A percentile compares a stretch with the other conserved stretches of the same genome.
Conservation (phyloP, 768 basidiomycete species). For the Dendrothele bispora region DNA sequence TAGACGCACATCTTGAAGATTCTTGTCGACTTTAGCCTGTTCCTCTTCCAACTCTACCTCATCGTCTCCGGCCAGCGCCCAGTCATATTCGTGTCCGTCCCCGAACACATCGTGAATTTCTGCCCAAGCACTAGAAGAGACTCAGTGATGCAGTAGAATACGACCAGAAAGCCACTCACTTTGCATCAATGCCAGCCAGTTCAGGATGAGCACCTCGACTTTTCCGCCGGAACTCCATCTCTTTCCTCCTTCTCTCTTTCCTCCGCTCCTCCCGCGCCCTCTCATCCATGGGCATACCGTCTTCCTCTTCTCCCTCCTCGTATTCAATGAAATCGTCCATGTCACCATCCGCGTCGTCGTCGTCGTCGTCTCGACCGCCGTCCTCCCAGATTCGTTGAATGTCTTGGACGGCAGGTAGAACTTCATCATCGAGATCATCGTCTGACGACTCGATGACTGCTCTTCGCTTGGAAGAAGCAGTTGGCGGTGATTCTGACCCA, state of each 20-base stretch:
- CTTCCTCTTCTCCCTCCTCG: slow-evolving; percentile 80
- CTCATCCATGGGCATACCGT: slow-evolving; percentile 67
- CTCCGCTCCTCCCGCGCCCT: slow-evolving; percentile 75
- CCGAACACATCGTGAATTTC: slow-evolving; percentile 97
- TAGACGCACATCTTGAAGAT: slow-evolving; percentile 73
- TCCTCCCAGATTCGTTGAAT: slow-evolving; percentile 85
- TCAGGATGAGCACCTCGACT: slow-evolving; percentile 65
- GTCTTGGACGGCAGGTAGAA: slow-evolving; percentile 59
- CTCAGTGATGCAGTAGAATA: slow-evolving; percentile 4
- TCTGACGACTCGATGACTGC: slow-evolving; percentile 71
- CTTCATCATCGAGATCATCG: slow-evolving; percentile 68
- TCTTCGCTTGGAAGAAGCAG: slow-evolving; percentile 58
- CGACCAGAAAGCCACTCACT: slow-evolving; percentile 47
- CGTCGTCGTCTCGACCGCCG: slow-evolving; percentile 65
- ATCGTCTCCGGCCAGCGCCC: slow-evolving; percentile 87
- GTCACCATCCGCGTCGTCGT: slow-evolving; percentile 68
- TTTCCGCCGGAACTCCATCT: slow-evolving; percentile 68
- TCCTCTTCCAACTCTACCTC: slow-evolving; percentile 49
- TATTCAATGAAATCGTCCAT: slow-evolving; percentile 81
- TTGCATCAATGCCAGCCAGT: slow-evolving; percentile 78
- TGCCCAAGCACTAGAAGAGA: slow-evolving; percentile 76
- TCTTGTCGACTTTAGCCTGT: slow-evolving; percentile 67
- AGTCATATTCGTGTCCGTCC: slow-evolving; percentile 94
- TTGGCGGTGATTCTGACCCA: slow-evolving; percentile 69
- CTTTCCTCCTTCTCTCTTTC: slow-evolving; percentile 60